These are phyloP conservation scores for Ogataea corticis DNA, from an alignment of 805 yeast species.

Conservation along the genomic window DNA sequence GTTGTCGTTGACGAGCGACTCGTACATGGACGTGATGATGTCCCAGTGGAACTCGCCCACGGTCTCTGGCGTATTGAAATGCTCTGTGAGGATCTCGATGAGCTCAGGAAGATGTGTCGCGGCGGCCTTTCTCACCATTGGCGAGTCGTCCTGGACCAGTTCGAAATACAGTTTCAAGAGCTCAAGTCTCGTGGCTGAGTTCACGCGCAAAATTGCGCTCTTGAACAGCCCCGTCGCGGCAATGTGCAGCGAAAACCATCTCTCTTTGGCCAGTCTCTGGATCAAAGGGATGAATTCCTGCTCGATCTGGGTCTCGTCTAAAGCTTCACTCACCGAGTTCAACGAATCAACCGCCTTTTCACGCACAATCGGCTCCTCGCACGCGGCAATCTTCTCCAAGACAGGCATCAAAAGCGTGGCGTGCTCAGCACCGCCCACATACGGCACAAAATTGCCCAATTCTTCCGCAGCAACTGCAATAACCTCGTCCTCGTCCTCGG, in stretches of 20 bases:
- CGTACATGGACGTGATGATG: slow-evolving; percentile 78
- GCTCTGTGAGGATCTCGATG: slow-evolving; percentile 52
- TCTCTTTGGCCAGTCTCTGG: slow-evolving; percentile 76
- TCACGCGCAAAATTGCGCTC: slow-evolving; percentile 61
- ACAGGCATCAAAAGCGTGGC: slow-evolving; percentile 64
- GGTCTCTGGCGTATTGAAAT: slow-evolving; percentile 38
- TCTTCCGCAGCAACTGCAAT: slow-evolving; percentile 91
- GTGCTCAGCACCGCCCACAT: slow-evolving; percentile 77
- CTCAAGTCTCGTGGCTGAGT: slow-evolving; percentile 54
- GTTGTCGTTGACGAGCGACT: slow-evolving; percentile 71
- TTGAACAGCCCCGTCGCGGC: slow-evolving; percentile 90
- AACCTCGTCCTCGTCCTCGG: slow-evolving; percentile 98
- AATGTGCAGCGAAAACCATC: slow-evolving; percentile 92
- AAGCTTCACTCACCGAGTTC: slow-evolving; percentile 63
- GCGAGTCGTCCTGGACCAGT: slow-evolving; percentile 86
- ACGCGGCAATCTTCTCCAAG: slow-evolving; percentile 80
- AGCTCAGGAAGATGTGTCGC: slow-evolving; percentile 80
- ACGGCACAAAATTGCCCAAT: slow-evolving; percentile 83
- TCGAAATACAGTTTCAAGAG: slow-evolving; percentile 67
- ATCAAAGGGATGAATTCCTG: slow-evolving; percentile 74
- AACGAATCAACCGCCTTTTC: slow-evolving; percentile 91
- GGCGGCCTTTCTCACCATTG: slow-evolving; percentile 96
- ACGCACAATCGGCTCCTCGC: slow-evolving; percentile 95
- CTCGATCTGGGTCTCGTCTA: slow-evolving; percentile 63
- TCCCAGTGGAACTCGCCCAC: slow-evolving; percentile 71